Evolutionary conservation across 129 eudicot species (phyloP).

Genomic region (Arctium minus): DNA sequence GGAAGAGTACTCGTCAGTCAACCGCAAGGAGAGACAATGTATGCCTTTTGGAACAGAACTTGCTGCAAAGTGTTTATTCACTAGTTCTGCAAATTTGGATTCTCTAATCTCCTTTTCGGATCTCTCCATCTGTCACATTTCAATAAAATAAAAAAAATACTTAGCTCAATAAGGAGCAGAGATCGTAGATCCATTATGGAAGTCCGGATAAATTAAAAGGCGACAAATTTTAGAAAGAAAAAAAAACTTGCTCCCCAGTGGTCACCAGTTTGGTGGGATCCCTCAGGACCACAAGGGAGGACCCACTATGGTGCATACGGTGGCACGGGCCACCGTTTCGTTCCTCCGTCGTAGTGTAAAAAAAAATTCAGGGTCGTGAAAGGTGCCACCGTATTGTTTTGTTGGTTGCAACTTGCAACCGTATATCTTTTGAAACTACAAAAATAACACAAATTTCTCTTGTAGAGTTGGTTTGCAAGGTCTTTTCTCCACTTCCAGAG

Average conservation of each 20-base stretch:
- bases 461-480: no score
- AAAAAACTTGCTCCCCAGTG: not conserved
- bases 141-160: constrained; percentile 1
- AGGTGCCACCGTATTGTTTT: no score
- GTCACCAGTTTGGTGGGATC: not conserved
- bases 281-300: not conserved
- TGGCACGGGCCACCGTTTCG: no score
- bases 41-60: constrained; percentile 89
- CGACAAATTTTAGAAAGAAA: not conserved
- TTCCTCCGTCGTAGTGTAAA: not conserved
- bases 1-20: constrained; percentile 95
- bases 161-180: not conserved
- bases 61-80: constrained; percentile 96
- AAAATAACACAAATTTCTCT: no score
- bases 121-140: constrained; percentile 75
- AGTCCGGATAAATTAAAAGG: not conserved
- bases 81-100: constrained; percentile 81
- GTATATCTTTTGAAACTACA: no score
- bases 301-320: no score
- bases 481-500: no score
- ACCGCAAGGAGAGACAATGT: constrained; percentile 86
- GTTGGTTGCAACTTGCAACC: no score
- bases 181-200: not conserved
- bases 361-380: no score
- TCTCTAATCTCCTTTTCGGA: constrained; percentile 81